Evolutionary conservation across 2,329 filamentous ascomycete species (phyloP), one percentile per base, ranked within the genome.

Genomic region (Pseudogymnoascus sp.): DNA sequence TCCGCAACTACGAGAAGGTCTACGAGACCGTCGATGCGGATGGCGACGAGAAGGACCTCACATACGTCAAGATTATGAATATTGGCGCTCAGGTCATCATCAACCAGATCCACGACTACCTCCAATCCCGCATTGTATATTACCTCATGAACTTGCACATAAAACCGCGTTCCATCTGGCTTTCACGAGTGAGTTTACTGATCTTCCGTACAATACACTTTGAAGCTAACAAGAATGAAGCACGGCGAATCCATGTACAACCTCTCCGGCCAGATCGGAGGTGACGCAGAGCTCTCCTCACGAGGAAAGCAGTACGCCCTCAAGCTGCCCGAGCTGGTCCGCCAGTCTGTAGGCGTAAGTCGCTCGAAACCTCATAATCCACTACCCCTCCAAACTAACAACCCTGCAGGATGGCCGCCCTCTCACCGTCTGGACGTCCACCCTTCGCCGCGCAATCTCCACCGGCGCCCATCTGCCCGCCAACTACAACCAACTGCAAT

Each of bases 61-160:
- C 95, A 38, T 99, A 97, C 74, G 88, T 97, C 74, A 97, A 99
- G 78, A 89, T 99, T 73, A 96, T 97, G 82, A 88, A 99, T 72
- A 91, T 97, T 11, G 93, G 95, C 65, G 91, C 91, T 69, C 91
- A 96, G 73, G 93, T 97, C 73, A 95, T 97, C 72, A 97, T 99
- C 83, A 99, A 97, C 78, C 88, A 90, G 73, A 96, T 99, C 72
- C 88, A 92, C 74, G 95, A 99, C 76, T 99, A 99, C 73, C 82
- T 99, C 28, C 95, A 97, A 75, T 96, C 91, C 75, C 88, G 95
- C 64, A 88, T 99, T 50, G 93, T 99, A 53, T 99, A 99, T 77
- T 99, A 97, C 75, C 85, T 97, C 64, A 97, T 97, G 87, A 99
- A 97, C 74, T 82, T 99, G 40, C 95, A 99, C 78, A 99, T 99